A percentile compares a stretch with the other conserved stretches of the same genome.
Evolutionary conservation across 805 yeast species (phyloP).

Genomic region (Monosporozyma aerobia): DNA sequence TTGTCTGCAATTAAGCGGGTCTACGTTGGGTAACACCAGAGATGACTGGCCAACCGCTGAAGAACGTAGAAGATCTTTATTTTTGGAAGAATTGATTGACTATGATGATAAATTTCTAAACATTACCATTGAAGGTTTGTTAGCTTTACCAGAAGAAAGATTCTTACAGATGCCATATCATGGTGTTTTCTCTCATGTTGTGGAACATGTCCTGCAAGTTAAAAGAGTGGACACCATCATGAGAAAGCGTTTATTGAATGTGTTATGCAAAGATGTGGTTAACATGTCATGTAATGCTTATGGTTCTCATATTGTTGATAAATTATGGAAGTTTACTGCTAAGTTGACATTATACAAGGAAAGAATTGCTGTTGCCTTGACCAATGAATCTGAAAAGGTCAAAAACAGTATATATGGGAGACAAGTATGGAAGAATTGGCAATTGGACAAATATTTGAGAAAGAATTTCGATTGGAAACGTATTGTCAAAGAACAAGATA

Average conservation of each 20-base stretch:
- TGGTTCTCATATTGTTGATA: slow-evolving; percentile 86
- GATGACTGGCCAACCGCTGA: slow-evolving; percentile 92
- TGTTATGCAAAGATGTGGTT: slow-evolving; percentile 46
- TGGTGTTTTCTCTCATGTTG: slow-evolving; percentile 84
- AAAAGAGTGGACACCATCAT: slow-evolving; percentile 41
- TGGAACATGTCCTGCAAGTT: slow-evolving; percentile 55
- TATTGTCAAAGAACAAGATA: slow-evolving; percentile 45
- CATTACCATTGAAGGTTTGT: slow-evolving; percentile 49
- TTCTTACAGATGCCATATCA: slow-evolving; percentile 71
- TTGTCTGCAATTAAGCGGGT: slow-evolving; percentile 50
- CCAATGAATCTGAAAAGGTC: slow-evolving; percentile 50
- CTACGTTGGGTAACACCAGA: slow-evolving; percentile 72
- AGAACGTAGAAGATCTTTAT: slow-evolving; percentile 70
- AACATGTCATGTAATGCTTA: slow-evolving; percentile 72
- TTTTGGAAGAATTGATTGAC: slow-evolving; percentile 62
- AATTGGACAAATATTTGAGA: slow-evolving; percentile 57
- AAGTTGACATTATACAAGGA: slow-evolving; percentile 79
- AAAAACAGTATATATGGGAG: slow-evolving; percentile 84
- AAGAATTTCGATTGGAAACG: slow-evolving; percentile 66
- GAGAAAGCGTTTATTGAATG: slow-evolving; percentile 63
- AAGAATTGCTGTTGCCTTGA: slow-evolving; percentile 63
- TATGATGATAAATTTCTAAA: slow-evolving; percentile 54
- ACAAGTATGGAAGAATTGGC: slow-evolving; percentile 79
- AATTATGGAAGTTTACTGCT: slow-evolving; percentile 69
- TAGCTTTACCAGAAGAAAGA: slow-evolving; percentile 51